Conservation (phyloP, 2,329 filamentous ascomycete genomes). For the Phaeosphaeria sp. region DNA sequence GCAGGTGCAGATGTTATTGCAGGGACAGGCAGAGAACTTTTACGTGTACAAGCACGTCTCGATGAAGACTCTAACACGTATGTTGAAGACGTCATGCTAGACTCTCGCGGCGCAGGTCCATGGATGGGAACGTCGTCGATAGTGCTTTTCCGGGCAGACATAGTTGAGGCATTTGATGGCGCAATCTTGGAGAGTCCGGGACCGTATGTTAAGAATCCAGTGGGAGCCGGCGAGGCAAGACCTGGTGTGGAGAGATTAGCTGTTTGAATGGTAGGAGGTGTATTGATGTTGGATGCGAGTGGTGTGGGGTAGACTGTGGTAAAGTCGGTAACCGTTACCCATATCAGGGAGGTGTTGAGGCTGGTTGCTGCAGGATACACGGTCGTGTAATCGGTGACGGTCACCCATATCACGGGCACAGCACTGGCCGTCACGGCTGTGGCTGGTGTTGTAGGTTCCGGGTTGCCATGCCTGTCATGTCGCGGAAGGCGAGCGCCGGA, state of each 20-base stretch:
- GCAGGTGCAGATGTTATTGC: neutral
- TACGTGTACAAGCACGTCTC: neutral
- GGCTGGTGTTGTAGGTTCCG: neutral
- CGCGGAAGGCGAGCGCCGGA: neutral
- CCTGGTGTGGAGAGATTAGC: neutral
- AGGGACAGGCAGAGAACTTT: neutral
- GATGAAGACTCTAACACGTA: neutral
- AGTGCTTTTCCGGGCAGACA: neutral
- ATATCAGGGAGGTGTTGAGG: neutral
- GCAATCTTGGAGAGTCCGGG: neutral
- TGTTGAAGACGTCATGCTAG: neutral
- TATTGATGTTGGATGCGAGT: neutral
- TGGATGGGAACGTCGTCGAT: neutral
- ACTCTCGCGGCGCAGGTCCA: neutral
- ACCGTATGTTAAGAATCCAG: neutral
- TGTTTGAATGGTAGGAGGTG: neutral
- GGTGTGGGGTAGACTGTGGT: neutral
- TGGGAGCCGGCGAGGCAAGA: neutral
- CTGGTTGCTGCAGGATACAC: neutral
- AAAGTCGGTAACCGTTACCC: neutral
- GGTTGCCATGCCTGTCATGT: neutral
- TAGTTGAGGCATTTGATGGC: neutral
- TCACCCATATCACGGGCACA: neutral
- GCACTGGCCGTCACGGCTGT: neutral
- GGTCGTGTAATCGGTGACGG: conserved; percentile 5